Conservation (phyloP, 495 filamentous ascomycete species). For the Podospora didyma region DNA sequence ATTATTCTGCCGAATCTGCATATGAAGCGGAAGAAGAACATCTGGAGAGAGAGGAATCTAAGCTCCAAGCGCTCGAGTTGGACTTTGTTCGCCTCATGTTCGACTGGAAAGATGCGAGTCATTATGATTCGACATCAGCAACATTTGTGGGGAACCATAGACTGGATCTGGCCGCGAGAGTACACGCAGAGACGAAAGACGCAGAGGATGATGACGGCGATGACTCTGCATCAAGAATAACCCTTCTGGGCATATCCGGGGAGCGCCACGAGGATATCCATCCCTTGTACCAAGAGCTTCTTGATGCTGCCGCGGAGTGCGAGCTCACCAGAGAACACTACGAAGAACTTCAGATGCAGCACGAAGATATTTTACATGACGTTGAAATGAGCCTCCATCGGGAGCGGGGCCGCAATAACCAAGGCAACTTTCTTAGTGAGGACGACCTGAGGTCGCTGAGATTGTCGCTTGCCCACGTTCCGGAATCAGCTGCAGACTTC, state of each 20-base stretch:
- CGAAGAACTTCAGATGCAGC: conserved; percentile 21
- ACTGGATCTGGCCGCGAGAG: neutral
- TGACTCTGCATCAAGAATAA: conserved; percentile 12
- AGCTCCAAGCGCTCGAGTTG: conserved; percentile 18
- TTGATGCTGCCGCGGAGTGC: conserved; percentile 23
- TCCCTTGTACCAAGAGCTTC: conserved; percentile 24
- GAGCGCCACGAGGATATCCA: conserved; percentile 27
- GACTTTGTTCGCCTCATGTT: conserved; percentile 13
- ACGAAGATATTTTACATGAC: conserved; percentile 21
- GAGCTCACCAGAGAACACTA: conserved; percentile 25
- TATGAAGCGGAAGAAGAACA: conserved; percentile 21
- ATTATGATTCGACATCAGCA: neutral
- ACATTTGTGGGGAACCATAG: conserved; percentile 10
- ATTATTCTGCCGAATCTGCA: conserved; percentile 18
- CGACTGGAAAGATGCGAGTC: neutral
- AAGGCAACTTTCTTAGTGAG: conserved; percentile 19
- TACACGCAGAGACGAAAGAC: conserved; percentile 3
- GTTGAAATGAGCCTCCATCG: conserved; percentile 23
- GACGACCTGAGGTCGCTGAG: conserved; percentile 21
- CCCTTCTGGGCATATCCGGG: conserved; percentile 26
- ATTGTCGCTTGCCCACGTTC: conserved; percentile 15
- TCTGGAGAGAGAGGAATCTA: conserved; percentile 17
- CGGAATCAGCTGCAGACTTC: conserved; percentile 12
- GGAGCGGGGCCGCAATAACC: conserved; percentile 19
- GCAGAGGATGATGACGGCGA: conserved; percentile 16